These are phyloP conservation scores for Sporothrix globosa DNA, from an alignment of 2,329 filamentous ascomycete species.

Conservation along the genomic window DNA sequence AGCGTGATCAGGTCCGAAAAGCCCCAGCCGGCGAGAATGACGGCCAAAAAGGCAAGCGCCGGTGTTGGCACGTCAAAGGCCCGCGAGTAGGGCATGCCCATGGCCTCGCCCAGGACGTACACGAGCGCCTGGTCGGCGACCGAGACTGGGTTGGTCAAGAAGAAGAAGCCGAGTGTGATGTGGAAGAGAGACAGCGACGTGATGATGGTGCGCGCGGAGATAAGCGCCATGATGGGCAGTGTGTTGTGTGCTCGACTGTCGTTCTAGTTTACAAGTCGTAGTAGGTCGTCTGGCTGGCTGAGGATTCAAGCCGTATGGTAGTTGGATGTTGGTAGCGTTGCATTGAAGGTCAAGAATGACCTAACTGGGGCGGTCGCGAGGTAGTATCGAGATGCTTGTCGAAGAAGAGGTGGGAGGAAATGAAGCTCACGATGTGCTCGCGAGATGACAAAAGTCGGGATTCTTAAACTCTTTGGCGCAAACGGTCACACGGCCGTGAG, in stretches of 20 bases:
- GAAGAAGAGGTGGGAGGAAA: not conserved
- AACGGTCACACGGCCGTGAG: not conserved
- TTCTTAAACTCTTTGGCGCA: not conserved
- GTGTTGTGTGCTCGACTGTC: not conserved
- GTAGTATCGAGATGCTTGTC: slow-evolving; percentile 7
- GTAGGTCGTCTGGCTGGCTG: not conserved
- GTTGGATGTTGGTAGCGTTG: slow-evolving; percentile 9
- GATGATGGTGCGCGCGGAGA: slow-evolving; percentile 80
- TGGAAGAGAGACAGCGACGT: slow-evolving; percentile 82
- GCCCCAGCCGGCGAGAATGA: slow-evolving; percentile 65
- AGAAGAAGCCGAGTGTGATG: slow-evolving; percentile 79
- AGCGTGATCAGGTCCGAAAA: slow-evolving; percentile 67
- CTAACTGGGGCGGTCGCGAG: not conserved
- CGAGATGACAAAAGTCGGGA: not conserved
- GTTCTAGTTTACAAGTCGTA: not conserved
- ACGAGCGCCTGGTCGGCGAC: slow-evolving; percentile 81
- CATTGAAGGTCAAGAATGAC: not conserved
- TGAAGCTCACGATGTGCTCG: not conserved
- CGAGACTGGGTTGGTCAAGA: slow-evolving; percentile 71
- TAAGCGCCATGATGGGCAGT: slow-evolving; percentile 68
- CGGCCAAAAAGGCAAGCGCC: slow-evolving; percentile 73
- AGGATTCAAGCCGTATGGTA: not conserved
- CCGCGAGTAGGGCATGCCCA: slow-evolving; percentile 72
- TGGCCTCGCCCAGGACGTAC: slow-evolving; percentile 78
- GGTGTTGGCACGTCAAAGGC: slow-evolving; percentile 70